phyloP scores from a whole-genome alignment of 169 alveolate species.

The Miamiensis avidus region DNA sequence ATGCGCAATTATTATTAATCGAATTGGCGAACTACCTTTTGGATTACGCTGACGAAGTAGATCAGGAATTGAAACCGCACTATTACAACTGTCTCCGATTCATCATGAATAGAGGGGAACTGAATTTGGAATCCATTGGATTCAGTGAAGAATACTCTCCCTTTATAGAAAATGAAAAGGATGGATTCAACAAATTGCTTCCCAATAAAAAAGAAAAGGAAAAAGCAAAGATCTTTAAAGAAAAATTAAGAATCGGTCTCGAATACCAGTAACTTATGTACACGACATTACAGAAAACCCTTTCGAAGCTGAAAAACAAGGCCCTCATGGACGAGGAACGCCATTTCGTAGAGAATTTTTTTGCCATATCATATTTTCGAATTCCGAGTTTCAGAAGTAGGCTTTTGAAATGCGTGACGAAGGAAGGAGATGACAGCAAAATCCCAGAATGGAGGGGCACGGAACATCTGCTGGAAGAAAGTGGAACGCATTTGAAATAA shows the following conservation, averaged over 20 bases:
- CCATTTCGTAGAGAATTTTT: conserved; percentile 49
- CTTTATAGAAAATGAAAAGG: background rate
- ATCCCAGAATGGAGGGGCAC: conserved; percentile 44
- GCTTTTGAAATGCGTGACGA: conserved; percentile 18
- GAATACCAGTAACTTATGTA: conserved; percentile 49
- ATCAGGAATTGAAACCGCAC: conserved; percentile 37
- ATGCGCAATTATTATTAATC: conserved; percentile 42
- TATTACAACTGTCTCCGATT: conserved; percentile 39
- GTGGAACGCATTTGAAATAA: background rate
- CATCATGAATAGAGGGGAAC: conserved; percentile 47
- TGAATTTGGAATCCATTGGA: conserved; percentile 61
- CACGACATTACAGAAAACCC: conserved; percentile 38
- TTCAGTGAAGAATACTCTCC: conserved; percentile 8
- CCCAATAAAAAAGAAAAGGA: conserved; percentile 8
- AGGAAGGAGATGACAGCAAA: background rate
- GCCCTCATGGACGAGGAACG: conserved; percentile 60
- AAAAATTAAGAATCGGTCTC: conserved; percentile 49
- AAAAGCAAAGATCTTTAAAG: conserved; percentile 23
- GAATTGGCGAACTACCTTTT: conserved; percentile 44
- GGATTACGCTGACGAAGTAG: conserved; percentile 51
- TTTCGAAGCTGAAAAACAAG: conserved; percentile 58
- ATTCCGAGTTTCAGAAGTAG: conserved; percentile 53
- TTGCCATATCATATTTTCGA: conserved; percentile 67
- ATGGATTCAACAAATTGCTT: background rate
- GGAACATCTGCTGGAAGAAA: conserved; percentile 23